phyloP scores from a whole-genome alignment of 352 stramenopile species.

The Blastocystis hominis region DNA sequence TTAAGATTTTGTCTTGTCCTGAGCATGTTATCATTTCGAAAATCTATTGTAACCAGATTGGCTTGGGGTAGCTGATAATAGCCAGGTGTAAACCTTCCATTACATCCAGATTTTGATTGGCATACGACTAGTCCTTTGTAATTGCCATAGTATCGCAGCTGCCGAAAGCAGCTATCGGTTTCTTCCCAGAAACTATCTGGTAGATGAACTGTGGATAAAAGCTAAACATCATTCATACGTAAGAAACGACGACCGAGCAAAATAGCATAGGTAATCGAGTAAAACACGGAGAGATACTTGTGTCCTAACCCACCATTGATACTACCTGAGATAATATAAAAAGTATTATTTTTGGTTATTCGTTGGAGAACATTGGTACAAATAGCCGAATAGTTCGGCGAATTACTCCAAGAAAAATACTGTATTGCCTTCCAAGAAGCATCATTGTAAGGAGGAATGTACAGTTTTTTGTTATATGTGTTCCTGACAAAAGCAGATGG shows the following conservation, averaged over 20 bases:
- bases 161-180: neutral
- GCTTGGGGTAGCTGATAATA: neutral
- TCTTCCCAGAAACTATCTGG: neutral
- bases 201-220: neutral
- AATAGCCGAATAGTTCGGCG: neutral
- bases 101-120: neutral
- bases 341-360: neutral
- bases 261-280: neutral
- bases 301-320: neutral
- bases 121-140: neutral
- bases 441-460: neutral
- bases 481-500: no score
- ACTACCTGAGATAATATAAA: neutral
- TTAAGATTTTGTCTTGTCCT: neutral
- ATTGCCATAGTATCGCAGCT: neutral
- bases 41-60: neutral
- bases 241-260: neutral
- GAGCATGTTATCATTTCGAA: neutral
- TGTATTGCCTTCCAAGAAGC: neutral
- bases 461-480: no score
- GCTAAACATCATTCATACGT: neutral
- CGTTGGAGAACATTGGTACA: neutral
- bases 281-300: neutral
- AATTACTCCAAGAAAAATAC: neutral
- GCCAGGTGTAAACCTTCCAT: no score